These are phyloP conservation scores for Rhytidhysteron rufulum DNA, from an alignment of 2,329 filamentous ascomycete species.

Conservation along the genomic window DNA sequence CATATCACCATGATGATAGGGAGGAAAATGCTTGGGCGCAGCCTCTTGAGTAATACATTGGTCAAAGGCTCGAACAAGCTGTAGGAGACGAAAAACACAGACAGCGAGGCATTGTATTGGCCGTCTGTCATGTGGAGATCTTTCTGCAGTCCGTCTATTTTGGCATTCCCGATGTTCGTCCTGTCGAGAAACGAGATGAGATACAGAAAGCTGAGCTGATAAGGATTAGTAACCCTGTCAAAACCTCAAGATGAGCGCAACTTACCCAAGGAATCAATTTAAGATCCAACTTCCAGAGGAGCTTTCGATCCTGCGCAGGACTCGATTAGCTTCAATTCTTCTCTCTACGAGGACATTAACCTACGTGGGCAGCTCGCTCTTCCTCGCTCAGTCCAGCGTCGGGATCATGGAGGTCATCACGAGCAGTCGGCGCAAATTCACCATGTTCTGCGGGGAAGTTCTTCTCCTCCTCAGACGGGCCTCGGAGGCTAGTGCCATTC, in stretches of 20 bases:
- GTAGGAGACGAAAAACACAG: constrained; percentile 86
- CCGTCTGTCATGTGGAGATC: constrained; percentile 60
- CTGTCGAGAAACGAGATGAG: constrained; percentile 67
- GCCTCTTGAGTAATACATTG: constrained; percentile 73
- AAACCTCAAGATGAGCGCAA: not conserved
- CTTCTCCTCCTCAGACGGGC: constrained; percentile 11
- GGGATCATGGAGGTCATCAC: constrained; percentile 44
- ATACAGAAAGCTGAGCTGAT: constrained; percentile 64
- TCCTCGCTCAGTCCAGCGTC: constrained; percentile 63
- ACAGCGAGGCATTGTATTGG: constrained; percentile 71
- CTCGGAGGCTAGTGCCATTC: not conserved
- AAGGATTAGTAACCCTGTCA: not conserved
- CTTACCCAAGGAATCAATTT: constrained; percentile 59
- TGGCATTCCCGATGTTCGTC: constrained; percentile 76
- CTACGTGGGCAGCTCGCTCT: constrained; percentile 59
- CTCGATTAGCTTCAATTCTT: not conserved
- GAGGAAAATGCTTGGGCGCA: constrained; percentile 74
- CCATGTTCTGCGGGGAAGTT: constrained; percentile 9
- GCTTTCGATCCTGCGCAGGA: constrained; percentile 53
- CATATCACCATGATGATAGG: constrained; percentile 74
- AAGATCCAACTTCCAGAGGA: constrained; percentile 60
- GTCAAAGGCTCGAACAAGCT: constrained; percentile 73
- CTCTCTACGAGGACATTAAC: constrained; percentile 17
- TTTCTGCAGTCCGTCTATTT: constrained; percentile 53
- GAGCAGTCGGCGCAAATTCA: constrained; percentile 3